Evolutionary conservation across 306 rosid genomes (phyloP), one percentile per base, ranked within the genome.

Genomic region (Lathyrus sativus): DNA sequence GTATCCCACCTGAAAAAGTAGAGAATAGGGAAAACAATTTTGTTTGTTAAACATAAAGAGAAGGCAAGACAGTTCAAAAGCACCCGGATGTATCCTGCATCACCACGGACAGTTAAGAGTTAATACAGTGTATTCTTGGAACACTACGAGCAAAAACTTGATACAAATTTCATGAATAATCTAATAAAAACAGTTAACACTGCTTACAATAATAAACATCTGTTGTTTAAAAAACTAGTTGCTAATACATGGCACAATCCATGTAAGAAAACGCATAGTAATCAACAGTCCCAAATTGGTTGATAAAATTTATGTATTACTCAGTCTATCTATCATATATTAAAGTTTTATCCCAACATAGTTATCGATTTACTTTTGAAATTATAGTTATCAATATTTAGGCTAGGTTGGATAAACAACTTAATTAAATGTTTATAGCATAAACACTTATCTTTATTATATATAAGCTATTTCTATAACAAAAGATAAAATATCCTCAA

Each of bases 21-120:
- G 41, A 93, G 91, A 68, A 85, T 24, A 9, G 93, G 82, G 85
- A 93, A 93, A 58, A 88, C 41, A n/a, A 65, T 43, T 81, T 87
- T 93, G 95, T 87, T 85, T 59, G 82, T 79, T 86, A 82, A 90
- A 88, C 99, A 86, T 37, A 74, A 51, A 29, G 82, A 84, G 80
- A 90, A 93, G 31, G 97, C 97, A 79, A 76, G 49, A 71, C 87
- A 68, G 83, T 90, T 93, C 64, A 88, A 80, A 73, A 93, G 83
- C 76, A 90, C 75, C 85, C 99, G 84, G 11, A 82, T 74, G 75
- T 93, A 93, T 65, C 98, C 98, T 93, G 90, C 83, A 88, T 60
- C 62, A 70, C 38, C 73, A 63, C 15, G 22, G 17, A 71, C 48
- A 18, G 24, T 70, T 49, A 73, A 74, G 63, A 75, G 41, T 76